phyloP scores from a whole-genome alignment of 352 stramenopile genomes.

The Globisporangium heterothallicum region DNA sequence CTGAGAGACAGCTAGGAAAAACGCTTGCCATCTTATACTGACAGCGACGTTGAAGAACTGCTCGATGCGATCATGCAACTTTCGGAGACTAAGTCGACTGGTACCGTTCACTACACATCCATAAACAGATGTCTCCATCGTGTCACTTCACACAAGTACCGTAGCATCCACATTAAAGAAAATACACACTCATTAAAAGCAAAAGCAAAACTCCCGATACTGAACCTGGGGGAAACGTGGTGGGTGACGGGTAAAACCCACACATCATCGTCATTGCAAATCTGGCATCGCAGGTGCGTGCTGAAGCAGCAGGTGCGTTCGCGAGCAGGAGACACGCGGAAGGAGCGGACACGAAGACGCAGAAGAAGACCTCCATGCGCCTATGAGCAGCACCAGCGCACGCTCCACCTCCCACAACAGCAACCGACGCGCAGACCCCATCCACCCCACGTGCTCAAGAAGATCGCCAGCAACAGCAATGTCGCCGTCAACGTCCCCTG shows the following conservation, averaged over 20 bases:
- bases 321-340: not conserved
- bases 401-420: not conserved
- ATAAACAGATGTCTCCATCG: too few relatives aligned
- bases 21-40: too few relatives aligned
- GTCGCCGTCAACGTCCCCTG: not conserved
- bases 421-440: not conserved
- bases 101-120: too few relatives aligned
- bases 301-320: not conserved
- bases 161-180: too few relatives aligned
- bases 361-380: conserved; percentile 5
- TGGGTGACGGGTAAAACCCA: not conserved
- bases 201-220: not conserved
- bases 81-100: not conserved
- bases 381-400: conserved; percentile 6
- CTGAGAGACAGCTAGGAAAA: not conserved
- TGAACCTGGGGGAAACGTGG: not conserved
- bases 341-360: not conserved
- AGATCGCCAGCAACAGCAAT: not conserved
- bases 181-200: not conserved
- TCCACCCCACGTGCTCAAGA: not conserved
- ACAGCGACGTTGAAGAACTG: not conserved
- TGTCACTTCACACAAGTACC: too few relatives aligned
- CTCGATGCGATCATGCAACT: not conserved
- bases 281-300: not conserved
- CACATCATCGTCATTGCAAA: too few relatives aligned